These are phyloP conservation scores for Kazachstania kunashirensis DNA, from an alignment of 805 yeast genomes.

Conservation along the genomic window DNA sequence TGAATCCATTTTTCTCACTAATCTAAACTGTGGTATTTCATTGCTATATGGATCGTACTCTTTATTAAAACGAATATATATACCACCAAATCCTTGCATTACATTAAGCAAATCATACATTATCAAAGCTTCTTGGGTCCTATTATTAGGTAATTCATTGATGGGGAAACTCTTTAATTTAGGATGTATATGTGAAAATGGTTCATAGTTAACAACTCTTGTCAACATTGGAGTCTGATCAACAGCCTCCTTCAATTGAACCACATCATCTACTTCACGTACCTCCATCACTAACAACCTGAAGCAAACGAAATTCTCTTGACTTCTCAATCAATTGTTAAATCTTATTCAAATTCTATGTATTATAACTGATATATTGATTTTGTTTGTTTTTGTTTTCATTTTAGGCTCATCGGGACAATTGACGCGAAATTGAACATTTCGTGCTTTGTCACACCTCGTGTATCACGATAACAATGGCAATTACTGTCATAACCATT, in stretches of 20 bases:
- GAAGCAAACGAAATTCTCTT: too few species aligned
- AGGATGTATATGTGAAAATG: constrained; percentile 24
- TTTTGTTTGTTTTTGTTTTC: too few species aligned
- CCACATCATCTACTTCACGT: constrained; percentile 22
- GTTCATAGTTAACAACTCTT: constrained; percentile 29
- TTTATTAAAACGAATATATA: constrained; percentile 59
- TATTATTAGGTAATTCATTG: constrained; percentile 28
- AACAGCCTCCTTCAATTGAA: constrained; percentile 7
- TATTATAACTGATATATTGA: too few species aligned
- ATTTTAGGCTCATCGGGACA: too few species aligned
- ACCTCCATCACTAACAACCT: too few species aligned
- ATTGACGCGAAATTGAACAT: too few species aligned
- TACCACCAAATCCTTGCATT: constrained; percentile 67
- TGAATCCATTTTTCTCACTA: constrained; percentile 63
- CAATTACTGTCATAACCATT: too few species aligned
- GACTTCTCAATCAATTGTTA: too few species aligned
- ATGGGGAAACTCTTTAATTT: constrained; percentile 38
- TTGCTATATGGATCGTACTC: constrained; percentile 41
- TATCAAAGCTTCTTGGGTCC: constrained; percentile 64
- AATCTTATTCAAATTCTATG: too few species aligned
- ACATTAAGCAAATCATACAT: constrained; percentile 61
- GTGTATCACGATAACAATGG: too few species aligned
- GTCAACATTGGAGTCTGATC: constrained; percentile 15
- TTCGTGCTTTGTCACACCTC: too few species aligned
- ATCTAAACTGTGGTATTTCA: constrained; percentile 53